Base-by-base conservation (phyloP, 2,329 filamentous ascomycete species). In the Lecanoromycetidae sp. region DNA sequence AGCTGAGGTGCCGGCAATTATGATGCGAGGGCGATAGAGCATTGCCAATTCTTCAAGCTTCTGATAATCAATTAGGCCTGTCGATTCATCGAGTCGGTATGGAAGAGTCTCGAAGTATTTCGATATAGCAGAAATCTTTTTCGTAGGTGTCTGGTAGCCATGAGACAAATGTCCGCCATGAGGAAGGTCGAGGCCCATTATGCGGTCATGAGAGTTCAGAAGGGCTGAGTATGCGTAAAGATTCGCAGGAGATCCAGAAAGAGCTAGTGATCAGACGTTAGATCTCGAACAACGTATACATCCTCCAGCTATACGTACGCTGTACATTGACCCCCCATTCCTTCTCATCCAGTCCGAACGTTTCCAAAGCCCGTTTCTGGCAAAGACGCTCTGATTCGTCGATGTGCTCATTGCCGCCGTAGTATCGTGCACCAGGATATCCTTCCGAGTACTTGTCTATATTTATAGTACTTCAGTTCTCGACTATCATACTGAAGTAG, bases 91-190 rank as follows among this genome's bases (percentile, higher is more conserved):
- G 22, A 72, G 82, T 53, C 87, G 82, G 76, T 98, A 98, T 47
- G 91, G 91, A 70, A 98, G 82, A 51, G 91, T 98, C 76, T 98
- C 90, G 64, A 96, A 98, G 78, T 98, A 98, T 61, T 90, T 96
- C 32, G 90, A 96, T 59, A 98, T 84, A 51, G 87, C 87, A 46
- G 90, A 96, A 68, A 98, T 98, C 63, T 98, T 98, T 74, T 84
- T 86, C 63, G 82, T 80, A 26, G 91, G 86, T 27, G 86, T 96
- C 71, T 98, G 91, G 72, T 98, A 98, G 57, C 91, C 91, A 74
- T 98, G 91, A 66, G 82, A 87, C 71, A 95, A 74, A 71, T 95
- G 88, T 57, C 88, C 88, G 68, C 88, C 88, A 65, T 95, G 88
- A 54, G 88, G 88, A 47, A 95, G 79, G 64, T 95, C 88, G 57